Percentiles rank a stretch among this genome's conserved stretches.
Conservation (phyloP, 352 stramenopile species). For the Phytophthora palmivora region DNA sequence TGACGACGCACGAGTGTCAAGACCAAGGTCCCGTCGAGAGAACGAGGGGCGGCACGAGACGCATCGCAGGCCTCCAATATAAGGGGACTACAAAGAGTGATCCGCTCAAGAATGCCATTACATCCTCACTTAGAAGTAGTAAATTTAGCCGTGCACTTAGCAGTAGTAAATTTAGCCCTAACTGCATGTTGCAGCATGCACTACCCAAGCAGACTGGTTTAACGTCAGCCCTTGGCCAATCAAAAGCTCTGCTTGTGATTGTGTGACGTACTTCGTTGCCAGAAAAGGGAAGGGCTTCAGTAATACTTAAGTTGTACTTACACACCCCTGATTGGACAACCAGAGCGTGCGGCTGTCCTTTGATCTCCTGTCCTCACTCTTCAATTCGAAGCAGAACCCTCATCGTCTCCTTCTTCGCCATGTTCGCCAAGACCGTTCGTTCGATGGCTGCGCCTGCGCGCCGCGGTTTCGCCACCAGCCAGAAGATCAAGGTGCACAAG, state of each 20-base stretch:
- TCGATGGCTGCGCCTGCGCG: conserved; percentile 39
- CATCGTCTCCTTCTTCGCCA: conserved; percentile 12
- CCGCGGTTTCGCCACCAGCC: conserved; percentile 50
- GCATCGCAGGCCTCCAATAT: no score
- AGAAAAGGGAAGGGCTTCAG: conserved; percentile 9
- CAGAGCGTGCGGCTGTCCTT: conserved; percentile 21
- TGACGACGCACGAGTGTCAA: no score
- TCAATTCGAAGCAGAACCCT: conserved; percentile 46
- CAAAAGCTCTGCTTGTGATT: not conserved
- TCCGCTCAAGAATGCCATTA: no score
- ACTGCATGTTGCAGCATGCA: not conserved
- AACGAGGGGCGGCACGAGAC: no score
- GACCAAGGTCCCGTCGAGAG: no score
- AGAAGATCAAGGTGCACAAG: conserved; percentile 82
- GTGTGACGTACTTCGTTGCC: conserved; percentile 31
- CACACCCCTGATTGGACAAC: conserved; percentile 11
- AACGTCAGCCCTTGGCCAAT: conserved; percentile 15
- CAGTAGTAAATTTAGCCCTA: not conserved
- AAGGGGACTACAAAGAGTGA: no score
- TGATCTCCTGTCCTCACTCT: conserved; percentile 27
- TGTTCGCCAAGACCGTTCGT: conserved; percentile 67
- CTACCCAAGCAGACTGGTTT: conserved; percentile 4
- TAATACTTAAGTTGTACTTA: not conserved
- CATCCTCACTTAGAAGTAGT: no score
- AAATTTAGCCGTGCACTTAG: no score